Evolutionary conservation across 1,139 yeast genomes (phyloP).

Genomic region (Nakaseomyces bracarensis): DNA sequence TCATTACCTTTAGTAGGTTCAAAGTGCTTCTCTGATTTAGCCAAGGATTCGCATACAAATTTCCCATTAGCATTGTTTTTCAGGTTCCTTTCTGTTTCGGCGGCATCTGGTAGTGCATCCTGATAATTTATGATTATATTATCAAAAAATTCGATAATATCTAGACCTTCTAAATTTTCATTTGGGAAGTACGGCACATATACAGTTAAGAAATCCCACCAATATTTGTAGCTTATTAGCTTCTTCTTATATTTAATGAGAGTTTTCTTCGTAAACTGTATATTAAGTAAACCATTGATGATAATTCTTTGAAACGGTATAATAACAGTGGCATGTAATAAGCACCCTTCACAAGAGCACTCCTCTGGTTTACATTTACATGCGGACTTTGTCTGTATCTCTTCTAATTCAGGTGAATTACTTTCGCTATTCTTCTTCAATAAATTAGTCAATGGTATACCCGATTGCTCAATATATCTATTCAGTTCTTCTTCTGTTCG

Average conservation of each 20-base stretch:
- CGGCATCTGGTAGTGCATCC: conserved; percentile 1
- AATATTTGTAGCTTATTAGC: conserved; percentile 27
- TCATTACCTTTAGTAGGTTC: background rate
- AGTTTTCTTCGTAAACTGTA: conserved; percentile 24
- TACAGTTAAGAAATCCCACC: conserved; percentile 29
- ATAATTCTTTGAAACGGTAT: conserved; percentile 23
- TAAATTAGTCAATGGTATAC: conserved; percentile 27
- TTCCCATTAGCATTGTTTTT: background rate
- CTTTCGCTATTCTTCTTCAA: conserved; percentile 10
- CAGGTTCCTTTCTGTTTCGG: too few relatives aligned
- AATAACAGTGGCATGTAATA: conserved; percentile 24
- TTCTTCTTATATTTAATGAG: conserved; percentile 24
- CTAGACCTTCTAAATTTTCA: conserved; percentile 20
- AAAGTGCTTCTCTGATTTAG: background rate
- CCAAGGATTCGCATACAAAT: background rate
- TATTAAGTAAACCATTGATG: conserved; percentile 22
- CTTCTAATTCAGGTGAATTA: background rate
- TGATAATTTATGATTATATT: conserved; percentile 15
- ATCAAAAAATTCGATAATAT: conserved; percentile 28
- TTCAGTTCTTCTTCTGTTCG: conserved; percentile 30
- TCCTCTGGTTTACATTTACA: conserved; percentile 13
- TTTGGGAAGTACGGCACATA: conserved; percentile 21
- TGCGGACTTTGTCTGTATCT: background rate
- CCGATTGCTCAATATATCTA: conserved; percentile 25
- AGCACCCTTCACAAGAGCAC: conserved; percentile 23